These are phyloP conservation scores for Coemansia guatemalensis DNA, from an alignment of 192 early-diverging fungal species.

Conservation along the genomic window DNA sequence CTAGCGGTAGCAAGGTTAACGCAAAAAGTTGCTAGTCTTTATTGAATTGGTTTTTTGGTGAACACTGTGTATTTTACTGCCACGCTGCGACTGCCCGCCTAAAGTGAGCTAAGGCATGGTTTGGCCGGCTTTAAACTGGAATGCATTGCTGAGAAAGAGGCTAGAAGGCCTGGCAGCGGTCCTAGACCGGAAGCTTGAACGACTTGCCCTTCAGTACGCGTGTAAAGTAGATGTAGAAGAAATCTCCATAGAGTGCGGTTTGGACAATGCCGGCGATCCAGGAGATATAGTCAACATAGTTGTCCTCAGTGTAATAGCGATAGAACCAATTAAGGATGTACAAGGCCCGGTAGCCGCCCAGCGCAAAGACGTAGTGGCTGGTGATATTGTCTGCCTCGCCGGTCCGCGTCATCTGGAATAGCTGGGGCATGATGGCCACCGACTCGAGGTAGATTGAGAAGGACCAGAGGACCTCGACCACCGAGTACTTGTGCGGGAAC, in stretches of 20 bases:
- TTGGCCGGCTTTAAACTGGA: background rate
- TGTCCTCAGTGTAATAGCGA: constrained; percentile 70
- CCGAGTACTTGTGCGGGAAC: constrained; percentile 69
- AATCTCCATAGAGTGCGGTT: constrained; percentile 94
- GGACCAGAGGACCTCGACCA: constrained; percentile 86
- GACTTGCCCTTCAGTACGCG: constrained; percentile 51
- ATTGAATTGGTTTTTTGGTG: background rate
- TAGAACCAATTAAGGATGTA: constrained; percentile 97
- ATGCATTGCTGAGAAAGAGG: background rate
- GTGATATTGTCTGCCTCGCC: constrained; percentile 99
- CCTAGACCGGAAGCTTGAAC: constrained; percentile 56
- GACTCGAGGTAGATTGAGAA: constrained; percentile 97
- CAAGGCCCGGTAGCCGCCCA: constrained; percentile 87
- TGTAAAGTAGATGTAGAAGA: constrained; percentile 96
- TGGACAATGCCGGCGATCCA: constrained; percentile 91
- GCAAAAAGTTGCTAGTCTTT: background rate
- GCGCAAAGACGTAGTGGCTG: constrained; percentile 96
- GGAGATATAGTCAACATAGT: constrained; percentile 79
- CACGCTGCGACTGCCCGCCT: background rate
- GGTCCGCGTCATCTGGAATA: constrained; percentile 95
- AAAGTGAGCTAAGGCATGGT: background rate
- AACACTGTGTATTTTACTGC: background rate
- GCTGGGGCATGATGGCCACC: constrained; percentile 96
- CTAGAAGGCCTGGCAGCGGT: background rate
- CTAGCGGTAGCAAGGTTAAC: background rate